phyloP scores from a whole-genome alignment of 2,329 filamentous ascomycete species.

The Atkinsonella texensis region DNA sequence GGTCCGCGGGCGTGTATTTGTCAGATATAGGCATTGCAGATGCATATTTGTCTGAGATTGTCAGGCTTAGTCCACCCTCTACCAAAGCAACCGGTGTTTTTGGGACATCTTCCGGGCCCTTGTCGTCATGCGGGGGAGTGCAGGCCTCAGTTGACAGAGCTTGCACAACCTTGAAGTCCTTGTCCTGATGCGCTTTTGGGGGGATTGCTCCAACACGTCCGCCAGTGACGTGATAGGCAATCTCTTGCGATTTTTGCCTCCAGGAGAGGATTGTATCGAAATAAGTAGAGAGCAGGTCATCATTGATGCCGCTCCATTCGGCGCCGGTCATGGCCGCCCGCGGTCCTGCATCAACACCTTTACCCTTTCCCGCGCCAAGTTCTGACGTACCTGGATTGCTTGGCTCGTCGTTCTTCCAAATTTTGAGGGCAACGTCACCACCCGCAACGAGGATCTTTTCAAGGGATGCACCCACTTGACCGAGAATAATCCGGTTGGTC shows the following conservation, averaged over 20 bases:
- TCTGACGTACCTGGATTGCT: background rate
- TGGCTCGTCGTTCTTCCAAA: slow-evolving; percentile 28
- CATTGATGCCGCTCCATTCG: slow-evolving; percentile 10
- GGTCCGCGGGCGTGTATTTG: slow-evolving; percentile 68
- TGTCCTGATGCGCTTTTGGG: slow-evolving; percentile 3
- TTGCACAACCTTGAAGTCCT: background rate
- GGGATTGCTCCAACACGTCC: background rate
- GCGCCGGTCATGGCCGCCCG: background rate
- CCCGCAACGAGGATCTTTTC: slow-evolving; percentile 45
- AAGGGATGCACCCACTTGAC: slow-evolving; percentile 51
- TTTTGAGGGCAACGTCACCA: slow-evolving; percentile 28
- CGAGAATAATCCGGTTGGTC: slow-evolving; percentile 37
- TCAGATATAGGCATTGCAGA: slow-evolving; percentile 63
- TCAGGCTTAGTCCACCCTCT: slow-evolving; percentile 67
- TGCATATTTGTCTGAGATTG: slow-evolving; percentile 64
- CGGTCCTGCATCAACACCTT: background rate
- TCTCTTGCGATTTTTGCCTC: slow-evolving; percentile 64
- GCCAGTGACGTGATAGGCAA: slow-evolving; percentile 40
- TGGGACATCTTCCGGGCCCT: slow-evolving; percentile 5
- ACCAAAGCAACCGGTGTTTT: slow-evolving; percentile 61
- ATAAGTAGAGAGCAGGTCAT: slow-evolving; percentile 44
- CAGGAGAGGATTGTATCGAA: slow-evolving; percentile 52
- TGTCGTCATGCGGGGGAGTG: slow-evolving; percentile 5
- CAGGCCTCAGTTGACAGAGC: slow-evolving; percentile 4
- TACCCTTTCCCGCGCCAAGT: slow-evolving; percentile 1